phyloP scores from a whole-genome alignment of 345 rosid species.

The Euphorbia tirucalli region DNA sequence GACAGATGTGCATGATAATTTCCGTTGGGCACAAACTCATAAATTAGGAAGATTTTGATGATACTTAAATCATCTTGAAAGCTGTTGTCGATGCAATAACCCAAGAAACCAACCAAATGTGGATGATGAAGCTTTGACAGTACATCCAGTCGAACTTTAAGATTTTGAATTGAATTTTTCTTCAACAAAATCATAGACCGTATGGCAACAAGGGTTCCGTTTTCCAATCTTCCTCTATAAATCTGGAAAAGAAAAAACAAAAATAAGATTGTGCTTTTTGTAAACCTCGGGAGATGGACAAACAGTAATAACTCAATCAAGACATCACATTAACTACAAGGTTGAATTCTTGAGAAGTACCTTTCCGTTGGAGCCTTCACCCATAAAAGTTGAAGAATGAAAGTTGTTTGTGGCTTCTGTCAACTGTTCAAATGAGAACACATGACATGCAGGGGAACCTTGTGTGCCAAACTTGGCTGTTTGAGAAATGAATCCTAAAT shows the following conservation, averaged over 20 bases:
- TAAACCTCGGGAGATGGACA: constrained; percentile 6
- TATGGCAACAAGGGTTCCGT: constrained; percentile 67
- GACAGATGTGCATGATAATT: constrained; percentile 68
- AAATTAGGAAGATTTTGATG: constrained; percentile 61
- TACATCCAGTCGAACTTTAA: constrained; percentile 66
- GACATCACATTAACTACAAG: background rate
- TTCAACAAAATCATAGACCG: constrained; percentile 55
- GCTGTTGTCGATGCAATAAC: constrained; percentile 64
- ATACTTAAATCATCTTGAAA: constrained; percentile 46
- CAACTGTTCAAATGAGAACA: constrained; percentile 70
- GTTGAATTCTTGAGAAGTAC: constrained; percentile 31
- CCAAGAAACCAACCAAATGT: constrained; percentile 77
- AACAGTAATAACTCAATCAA: constrained; percentile 1
- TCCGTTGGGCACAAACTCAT: constrained; percentile 69
- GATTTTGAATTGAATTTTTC: constrained; percentile 67
- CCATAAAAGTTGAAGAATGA: constrained; percentile 55
- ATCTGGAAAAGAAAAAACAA: constrained; percentile 49
- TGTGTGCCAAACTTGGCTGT: constrained; percentile 66
- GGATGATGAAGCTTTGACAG: constrained; percentile 91
- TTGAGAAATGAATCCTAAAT: constrained; percentile 80
- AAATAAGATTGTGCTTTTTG: background rate
- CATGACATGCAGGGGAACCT: constrained; percentile 48
- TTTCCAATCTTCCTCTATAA: constrained; percentile 76
- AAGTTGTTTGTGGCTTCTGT: constrained; percentile 80
- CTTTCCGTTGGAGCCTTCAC: constrained; percentile 88